A percentile compares a stretch with the other conserved stretches of the same genome.
phyloP scores from a whole-genome alignment of 202 grass and related monocot species.

The Schoenoplectus tabernaemontani region DNA sequence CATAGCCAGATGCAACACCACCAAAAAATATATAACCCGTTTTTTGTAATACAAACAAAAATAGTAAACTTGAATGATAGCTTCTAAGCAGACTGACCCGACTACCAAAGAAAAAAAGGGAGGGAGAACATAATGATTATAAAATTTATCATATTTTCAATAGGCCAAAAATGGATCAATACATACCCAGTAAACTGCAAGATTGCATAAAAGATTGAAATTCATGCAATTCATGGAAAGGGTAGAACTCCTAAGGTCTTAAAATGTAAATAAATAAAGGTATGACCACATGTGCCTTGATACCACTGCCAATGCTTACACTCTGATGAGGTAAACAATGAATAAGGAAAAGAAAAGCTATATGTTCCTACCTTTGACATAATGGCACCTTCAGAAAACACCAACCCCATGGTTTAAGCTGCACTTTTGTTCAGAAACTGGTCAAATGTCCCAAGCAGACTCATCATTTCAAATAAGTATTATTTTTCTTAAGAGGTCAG shows the following conservation, averaged over 20 bases:
- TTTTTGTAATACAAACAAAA: background rate
- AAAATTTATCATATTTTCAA: background rate
- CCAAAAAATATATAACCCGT: background rate
- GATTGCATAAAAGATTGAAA: background rate
- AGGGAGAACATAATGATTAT: too few species aligned
- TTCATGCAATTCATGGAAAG: conserved; percentile 9
- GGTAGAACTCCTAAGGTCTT: background rate
- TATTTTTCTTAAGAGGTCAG: conserved; percentile 59
- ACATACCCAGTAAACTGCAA: background rate
- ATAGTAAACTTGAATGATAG: background rate
- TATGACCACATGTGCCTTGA: conserved; percentile 33
- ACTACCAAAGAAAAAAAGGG: background rate
- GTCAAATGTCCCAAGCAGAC: conserved; percentile 68
- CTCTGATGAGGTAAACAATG: conserved; percentile 58
- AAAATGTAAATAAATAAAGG: background rate
- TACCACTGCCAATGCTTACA: conserved; percentile 69
- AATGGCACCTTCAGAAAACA: conserved; percentile 84
- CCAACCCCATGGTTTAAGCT: conserved; percentile 85
- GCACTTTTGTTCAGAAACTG: conserved; percentile 73
- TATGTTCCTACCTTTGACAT: conserved; percentile 83
- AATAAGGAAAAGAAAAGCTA: conserved; percentile 22
- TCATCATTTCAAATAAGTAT: conserved; percentile 62
- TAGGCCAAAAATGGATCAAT: background rate
- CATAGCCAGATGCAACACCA: background rate
- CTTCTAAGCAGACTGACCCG: background rate